Percentiles rank a stretch among this genome's conserved stretches.
These are phyloP conservation scores for Pseudogymnoascus sp. DNA, from an alignment of 2,329 filamentous ascomycete species.

Conservation along the genomic window DNA sequence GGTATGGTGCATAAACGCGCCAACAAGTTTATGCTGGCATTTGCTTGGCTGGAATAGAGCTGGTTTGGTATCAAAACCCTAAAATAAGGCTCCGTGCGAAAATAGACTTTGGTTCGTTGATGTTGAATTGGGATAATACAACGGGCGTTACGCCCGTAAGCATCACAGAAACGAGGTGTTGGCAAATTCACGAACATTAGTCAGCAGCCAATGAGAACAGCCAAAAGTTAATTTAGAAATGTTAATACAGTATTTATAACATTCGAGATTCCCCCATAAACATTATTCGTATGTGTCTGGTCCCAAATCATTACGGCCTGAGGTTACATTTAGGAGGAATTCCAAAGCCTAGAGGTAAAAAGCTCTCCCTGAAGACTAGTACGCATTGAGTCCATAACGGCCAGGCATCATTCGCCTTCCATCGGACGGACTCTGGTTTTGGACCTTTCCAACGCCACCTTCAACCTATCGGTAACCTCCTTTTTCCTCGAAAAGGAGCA, in stretches of 20 bases:
- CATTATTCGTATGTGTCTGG: not conserved
- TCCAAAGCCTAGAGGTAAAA: not conserved
- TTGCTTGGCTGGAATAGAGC: not conserved
- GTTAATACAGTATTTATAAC: not conserved
- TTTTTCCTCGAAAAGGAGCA: slow-evolving; percentile 45
- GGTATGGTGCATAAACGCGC: not conserved
- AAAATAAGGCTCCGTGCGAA: not conserved
- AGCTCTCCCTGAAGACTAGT: not conserved
- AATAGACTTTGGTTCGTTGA: slow-evolving; percentile 1
- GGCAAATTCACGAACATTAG: not conserved
- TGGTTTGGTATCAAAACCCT: not conserved
- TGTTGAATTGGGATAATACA: not conserved
- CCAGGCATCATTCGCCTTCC: slow-evolving; percentile 17
- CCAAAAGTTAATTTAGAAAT: not conserved
- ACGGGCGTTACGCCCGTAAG: slow-evolving; percentile 1
- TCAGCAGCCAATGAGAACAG: not conserved
- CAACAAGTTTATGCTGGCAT: not conserved
- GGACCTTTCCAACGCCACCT: slow-evolving; percentile 24
- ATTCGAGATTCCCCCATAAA: not conserved
- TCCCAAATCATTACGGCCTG: not conserved
- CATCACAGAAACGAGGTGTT: not conserved
- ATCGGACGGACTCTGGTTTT: slow-evolving; percentile 24
- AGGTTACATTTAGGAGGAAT: not conserved
- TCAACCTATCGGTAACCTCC: slow-evolving; percentile 44
- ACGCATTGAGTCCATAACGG: not conserved